Evolutionary conservation across 352 stramenopile species (phyloP).

Genomic region (Elongisporangium prolatum): DNA sequence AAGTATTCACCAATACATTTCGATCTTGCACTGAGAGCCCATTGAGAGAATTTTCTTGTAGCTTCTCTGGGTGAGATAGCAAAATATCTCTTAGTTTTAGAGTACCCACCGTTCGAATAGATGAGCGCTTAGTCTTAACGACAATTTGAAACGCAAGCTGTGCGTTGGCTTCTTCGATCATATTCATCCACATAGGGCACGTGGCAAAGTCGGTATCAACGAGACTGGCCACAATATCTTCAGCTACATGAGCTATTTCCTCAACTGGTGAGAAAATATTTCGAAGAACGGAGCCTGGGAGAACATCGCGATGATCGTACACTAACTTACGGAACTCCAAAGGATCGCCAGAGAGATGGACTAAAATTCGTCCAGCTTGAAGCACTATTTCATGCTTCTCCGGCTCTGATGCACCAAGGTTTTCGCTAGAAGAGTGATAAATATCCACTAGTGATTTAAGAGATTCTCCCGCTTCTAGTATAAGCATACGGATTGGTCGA

Average conservation of each 20-base stretch:
- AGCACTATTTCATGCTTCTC: constrained; percentile 35
- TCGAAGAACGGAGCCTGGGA: constrained; percentile 49
- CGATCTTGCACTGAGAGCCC: constrained; percentile 46
- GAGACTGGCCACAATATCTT: constrained; percentile 71
- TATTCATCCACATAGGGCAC: constrained; percentile 72
- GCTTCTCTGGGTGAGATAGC: constrained; percentile 46
- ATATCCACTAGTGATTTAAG: constrained; percentile 49
- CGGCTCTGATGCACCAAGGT: constrained; percentile 19
- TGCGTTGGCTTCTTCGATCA: constrained; percentile 64
- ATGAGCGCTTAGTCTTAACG: constrained; percentile 38
- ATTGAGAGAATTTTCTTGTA: constrained; percentile 34
- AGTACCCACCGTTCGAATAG: constrained; percentile 60
- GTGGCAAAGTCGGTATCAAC: constrained; percentile 80
- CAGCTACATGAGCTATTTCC: constrained; percentile 50
- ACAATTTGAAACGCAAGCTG: constrained; percentile 57
- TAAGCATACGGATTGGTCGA: constrained; percentile 60
- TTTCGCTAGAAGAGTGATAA: constrained; percentile 17
- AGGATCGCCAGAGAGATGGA: constrained; percentile 65
- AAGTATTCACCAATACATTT: constrained; percentile 53
- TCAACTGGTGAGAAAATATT: constrained; percentile 56
- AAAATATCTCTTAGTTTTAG: constrained; percentile 79
- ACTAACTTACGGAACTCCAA: constrained; percentile 78
- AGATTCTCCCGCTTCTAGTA: constrained; percentile 53
- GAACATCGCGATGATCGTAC: constrained; percentile 56
- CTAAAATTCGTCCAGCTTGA: constrained; percentile 51